phyloP scores from a whole-genome alignment of 352 stramenopile species.

The Phytophthora fragariaefolia region DNA sequence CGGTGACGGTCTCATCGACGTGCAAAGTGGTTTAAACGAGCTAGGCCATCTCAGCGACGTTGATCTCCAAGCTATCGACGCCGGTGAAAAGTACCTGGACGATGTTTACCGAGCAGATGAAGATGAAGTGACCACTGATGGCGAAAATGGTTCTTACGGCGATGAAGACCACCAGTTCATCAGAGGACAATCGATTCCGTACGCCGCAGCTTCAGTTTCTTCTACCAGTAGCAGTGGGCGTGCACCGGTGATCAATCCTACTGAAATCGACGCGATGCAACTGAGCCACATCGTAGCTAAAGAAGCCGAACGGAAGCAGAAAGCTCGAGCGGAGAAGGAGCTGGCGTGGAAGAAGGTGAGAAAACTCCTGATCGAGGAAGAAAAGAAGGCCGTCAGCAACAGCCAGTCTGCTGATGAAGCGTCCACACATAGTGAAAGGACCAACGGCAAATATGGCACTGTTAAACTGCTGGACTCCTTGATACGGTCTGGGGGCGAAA shows the following conservation, averaged over 20 bases:
- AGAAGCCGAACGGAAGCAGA: slow-evolving; percentile 50
- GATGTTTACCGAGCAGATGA: slow-evolving; percentile 60
- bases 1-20: slow-evolving; percentile 53
- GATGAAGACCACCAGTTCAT: too few species aligned
- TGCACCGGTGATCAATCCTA: slow-evolving; percentile 52
- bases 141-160: slow-evolving; percentile 24
- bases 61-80: slow-evolving; percentile 33
- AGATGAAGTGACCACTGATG: slow-evolving; percentile 16
- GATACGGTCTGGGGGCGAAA: slow-evolving; percentile 31
- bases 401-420: slow-evolving; percentile 46
- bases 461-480: slow-evolving; percentile 48
- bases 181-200: slow-evolving; percentile 42
- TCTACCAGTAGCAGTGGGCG: slow-evolving; percentile 46
- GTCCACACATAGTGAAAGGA: slow-evolving; percentile 32
- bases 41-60: slow-evolving; percentile 51
- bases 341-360: slow-evolving; percentile 49
- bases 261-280: slow-evolving; percentile 45
- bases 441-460: slow-evolving; percentile 44
- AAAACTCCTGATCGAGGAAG: slow-evolving; percentile 48
- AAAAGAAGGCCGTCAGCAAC: slow-evolving; percentile 27
- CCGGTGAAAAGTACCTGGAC: slow-evolving; percentile 59
- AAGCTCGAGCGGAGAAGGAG: slow-evolving; percentile 50
- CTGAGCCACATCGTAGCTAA: slow-evolving; percentile 48
- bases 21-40: slow-evolving; percentile 38
- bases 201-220: slow-evolving; percentile 24